Conservation (phyloP, 225 moss, liverwort and hornwort species). For the Pseudisothecium myosuroides region DNA sequence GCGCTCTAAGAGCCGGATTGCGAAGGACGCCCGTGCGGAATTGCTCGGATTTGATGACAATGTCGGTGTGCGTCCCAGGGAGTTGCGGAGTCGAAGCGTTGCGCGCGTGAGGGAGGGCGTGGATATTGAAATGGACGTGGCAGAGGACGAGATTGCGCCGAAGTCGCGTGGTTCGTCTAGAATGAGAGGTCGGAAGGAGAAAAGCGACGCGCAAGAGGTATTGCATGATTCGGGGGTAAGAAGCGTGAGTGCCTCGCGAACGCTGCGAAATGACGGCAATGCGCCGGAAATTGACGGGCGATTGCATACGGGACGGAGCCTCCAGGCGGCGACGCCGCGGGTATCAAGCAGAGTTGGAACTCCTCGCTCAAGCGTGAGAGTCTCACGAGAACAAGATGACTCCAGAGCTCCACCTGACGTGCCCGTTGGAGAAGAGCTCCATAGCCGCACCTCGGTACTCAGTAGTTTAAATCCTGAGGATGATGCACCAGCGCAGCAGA, state of each 20-base stretch:
- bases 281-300: constrained; percentile 18
- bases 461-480: constrained; percentile 6
- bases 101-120: constrained; percentile 25
- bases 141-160: not conserved
- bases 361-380: constrained; percentile 20
- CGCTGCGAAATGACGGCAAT: not conserved
- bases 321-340: constrained; percentile 26
- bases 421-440: constrained; percentile 12
- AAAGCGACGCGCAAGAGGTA: constrained; percentile 4
- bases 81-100: constrained; percentile 28
- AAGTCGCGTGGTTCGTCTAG: constrained; percentile 33
- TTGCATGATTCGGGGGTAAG: constrained; percentile 2
- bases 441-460: not conserved
- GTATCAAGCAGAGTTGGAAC: constrained; percentile 8
- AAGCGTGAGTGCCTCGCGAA: constrained; percentile 3
- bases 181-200: constrained; percentile 15
- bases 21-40: constrained; percentile 37
- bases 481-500: not conserved
- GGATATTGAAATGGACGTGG: constrained; percentile 24
- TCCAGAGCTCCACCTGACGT: constrained; percentile 16
- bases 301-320: constrained; percentile 5
- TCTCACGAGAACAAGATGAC: constrained; percentile 28
- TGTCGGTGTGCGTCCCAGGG: constrained; percentile 8
- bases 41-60: constrained; percentile 38
- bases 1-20: constrained; percentile 20